phyloP scores from a whole-genome alignment of 768 basidiomycete genomes.

The Boletellus ananiceps region DNA sequence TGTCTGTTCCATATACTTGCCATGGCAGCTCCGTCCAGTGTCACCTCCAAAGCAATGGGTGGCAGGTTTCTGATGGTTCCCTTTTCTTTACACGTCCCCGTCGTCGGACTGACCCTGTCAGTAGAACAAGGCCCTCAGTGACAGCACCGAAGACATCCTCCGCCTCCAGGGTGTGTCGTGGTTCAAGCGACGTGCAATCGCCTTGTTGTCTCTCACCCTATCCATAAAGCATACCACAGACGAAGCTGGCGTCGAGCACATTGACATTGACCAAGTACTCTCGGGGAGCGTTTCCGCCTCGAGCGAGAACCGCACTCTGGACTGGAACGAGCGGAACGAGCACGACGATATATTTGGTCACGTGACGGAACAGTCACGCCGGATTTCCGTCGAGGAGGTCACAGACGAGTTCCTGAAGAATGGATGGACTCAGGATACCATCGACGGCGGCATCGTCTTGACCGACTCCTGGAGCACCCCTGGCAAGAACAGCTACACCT shows the following conservation, averaged over 20 bases:
- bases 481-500: slow-evolving; percentile 51
- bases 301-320: slow-evolving; percentile 52
- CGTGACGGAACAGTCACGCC: slow-evolving; percentile 51
- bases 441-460: slow-evolving; percentile 33
- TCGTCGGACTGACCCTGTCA: background rate
- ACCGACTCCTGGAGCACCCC: slow-evolving; percentile 54
- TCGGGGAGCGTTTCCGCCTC: slow-evolving; percentile 59
- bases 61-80: slow-evolving; percentile 62
- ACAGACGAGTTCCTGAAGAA: slow-evolving; percentile 39
- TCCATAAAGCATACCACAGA: slow-evolving; percentile 61
- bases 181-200: slow-evolving; percentile 63
- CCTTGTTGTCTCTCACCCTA: slow-evolving; percentile 53
- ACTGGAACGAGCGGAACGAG: slow-evolving; percentile 50
- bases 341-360: slow-evolving; percentile 59
- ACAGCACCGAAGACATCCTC: slow-evolving; percentile 58
- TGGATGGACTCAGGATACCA: slow-evolving; percentile 42
- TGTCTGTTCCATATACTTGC: slow-evolving; percentile 2
- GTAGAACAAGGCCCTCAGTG: slow-evolving; percentile 69
- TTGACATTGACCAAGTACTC: slow-evolving; percentile 62
- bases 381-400: slow-evolving; percentile 45
- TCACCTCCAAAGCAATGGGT: slow-evolving; percentile 55
- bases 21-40: slow-evolving; percentile 64
- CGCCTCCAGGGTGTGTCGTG: slow-evolving; percentile 68
- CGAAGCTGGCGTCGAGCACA: slow-evolving; percentile 53
- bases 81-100: slow-evolving; percentile 1